These are phyloP conservation scores for Nicotiana paniculata DNA, from an alignment of 257 asterid species.

Conservation along the genomic window DNA sequence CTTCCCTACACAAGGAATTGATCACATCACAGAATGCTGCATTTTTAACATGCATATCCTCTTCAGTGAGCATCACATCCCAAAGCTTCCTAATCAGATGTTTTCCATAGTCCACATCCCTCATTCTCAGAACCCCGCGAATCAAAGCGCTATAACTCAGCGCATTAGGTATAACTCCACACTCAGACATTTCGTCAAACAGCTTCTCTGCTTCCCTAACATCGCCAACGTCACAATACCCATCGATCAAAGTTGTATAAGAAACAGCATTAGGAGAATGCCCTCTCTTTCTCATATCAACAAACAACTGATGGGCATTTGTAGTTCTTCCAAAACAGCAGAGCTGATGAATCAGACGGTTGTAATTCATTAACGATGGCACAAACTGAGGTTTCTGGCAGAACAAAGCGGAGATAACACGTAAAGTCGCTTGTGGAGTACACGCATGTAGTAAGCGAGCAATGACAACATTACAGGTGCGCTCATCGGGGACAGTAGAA, in stretches of 20 bases:
- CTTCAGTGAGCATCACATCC: slow-evolving; percentile 46
- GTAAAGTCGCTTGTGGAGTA: slow-evolving; percentile 37
- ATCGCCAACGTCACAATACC: slow-evolving; percentile 55
- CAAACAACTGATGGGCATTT: slow-evolving; percentile 56
- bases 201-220: slow-evolving; percentile 42
- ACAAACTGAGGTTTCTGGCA: slow-evolving; percentile 60
- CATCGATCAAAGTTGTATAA: slow-evolving; percentile 62
- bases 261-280: slow-evolving; percentile 63
- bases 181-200: slow-evolving; percentile 68
- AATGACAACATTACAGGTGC: slow-evolving; percentile 73
- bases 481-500: slow-evolving; percentile 55
- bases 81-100: slow-evolving; percentile 40
- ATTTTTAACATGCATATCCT: slow-evolving; percentile 39
- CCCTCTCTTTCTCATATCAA: slow-evolving; percentile 54
- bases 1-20: slow-evolving; percentile 68
- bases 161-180: slow-evolving; percentile 43
- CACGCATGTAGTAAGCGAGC: slow-evolving; percentile 62
- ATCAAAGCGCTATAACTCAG: slow-evolving; percentile 52
- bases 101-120: slow-evolving; percentile 48
- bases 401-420: slow-evolving; percentile 39
- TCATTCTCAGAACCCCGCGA: slow-evolving; percentile 38
- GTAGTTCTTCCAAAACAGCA: slow-evolving; percentile 35
- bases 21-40: slow-evolving; percentile 65
- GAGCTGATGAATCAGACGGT: slow-evolving; percentile 60
- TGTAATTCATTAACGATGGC: slow-evolving; percentile 70